These are phyloP conservation scores for Penicillium flavigenum DNA, from an alignment of 495 filamentous ascomycete species.

Conservation along the genomic window DNA sequence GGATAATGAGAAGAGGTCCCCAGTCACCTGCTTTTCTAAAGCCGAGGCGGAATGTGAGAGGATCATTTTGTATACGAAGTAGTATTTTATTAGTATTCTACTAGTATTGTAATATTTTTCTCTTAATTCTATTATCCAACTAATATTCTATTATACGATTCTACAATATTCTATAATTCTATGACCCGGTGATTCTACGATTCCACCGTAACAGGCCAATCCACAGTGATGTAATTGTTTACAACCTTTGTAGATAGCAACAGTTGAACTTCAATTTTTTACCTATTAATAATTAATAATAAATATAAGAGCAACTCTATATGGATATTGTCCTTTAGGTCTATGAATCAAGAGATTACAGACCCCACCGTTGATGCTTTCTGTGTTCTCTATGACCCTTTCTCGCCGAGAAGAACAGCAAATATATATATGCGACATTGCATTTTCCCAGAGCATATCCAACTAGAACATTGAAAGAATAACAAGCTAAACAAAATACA, in stretches of 20 bases:
- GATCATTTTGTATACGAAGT: too few relatives aligned
- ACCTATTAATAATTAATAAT: not conserved
- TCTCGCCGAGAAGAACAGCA: not conserved
- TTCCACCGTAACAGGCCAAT: not conserved
- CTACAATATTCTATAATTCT: too few relatives aligned
- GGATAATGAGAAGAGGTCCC: not conserved
- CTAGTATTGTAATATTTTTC: too few relatives aligned
- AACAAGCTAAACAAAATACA: not conserved
- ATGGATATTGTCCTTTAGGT: not conserved
- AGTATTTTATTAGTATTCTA: not conserved
- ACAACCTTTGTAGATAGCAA: too few relatives aligned
- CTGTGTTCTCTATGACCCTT: not conserved
- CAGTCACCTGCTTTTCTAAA: too few relatives aligned
- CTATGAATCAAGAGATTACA: not conserved
- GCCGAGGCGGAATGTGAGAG: too few relatives aligned
- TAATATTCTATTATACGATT: too few relatives aligned
- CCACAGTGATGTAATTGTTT: conserved; percentile 10
- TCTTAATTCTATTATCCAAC: not conserved
- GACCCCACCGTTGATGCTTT: not conserved
- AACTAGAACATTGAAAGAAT: not conserved
- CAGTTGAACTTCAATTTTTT: not conserved
- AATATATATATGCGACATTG: not conserved
- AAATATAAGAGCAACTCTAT: not conserved
- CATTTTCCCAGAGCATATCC: not conserved
- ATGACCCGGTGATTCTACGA: not conserved